A percentile compares a stretch with the other conserved stretches of the same genome.
Evolutionary conservation across 768 basidiomycete genomes (phyloP).

Genomic region (Suillus spraguei): DNA sequence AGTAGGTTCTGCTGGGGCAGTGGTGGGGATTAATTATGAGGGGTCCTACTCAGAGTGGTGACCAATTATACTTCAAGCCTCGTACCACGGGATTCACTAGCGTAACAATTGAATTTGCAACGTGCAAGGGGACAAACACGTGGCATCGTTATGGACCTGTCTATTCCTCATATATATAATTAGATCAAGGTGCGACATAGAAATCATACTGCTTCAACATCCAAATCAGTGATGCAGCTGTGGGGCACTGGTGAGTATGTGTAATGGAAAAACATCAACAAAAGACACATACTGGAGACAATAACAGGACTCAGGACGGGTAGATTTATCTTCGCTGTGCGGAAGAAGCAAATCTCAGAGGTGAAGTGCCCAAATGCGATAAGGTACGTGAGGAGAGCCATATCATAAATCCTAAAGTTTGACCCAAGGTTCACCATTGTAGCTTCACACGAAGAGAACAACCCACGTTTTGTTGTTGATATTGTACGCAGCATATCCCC

Average conservation of each 20-base stretch:
- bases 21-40: neutral
- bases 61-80: no score
- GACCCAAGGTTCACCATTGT: conserved; percentile 1
- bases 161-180: neutral
- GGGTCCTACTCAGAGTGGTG: neutral
- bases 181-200: conserved; percentile 55
- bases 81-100: neutral
- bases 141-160: neutral
- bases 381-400: conserved; percentile 85
- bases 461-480: conserved; percentile 80
- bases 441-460: conserved; percentile 15
- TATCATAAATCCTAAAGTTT: conserved; percentile 78
- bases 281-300: conserved; percentile 72
- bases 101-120: neutral
- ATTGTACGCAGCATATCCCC: conserved; percentile 88
- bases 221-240: conserved; percentile 77
- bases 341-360: conserved; percentile 83
- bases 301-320: conserved; percentile 75
- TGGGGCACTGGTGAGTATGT: conserved; percentile 15
- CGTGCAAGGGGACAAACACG: neutral
- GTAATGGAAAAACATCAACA: conserved; percentile 1
- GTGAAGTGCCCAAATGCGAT: conserved; percentile 90
- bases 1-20: neutral
- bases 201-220: conserved; percentile 84
- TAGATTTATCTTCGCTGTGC: conserved; percentile 62